Evolutionary conservation across 2,329 filamentous ascomycete species (phyloP).

Genomic region (Paramyrothecium sp.): DNA sequence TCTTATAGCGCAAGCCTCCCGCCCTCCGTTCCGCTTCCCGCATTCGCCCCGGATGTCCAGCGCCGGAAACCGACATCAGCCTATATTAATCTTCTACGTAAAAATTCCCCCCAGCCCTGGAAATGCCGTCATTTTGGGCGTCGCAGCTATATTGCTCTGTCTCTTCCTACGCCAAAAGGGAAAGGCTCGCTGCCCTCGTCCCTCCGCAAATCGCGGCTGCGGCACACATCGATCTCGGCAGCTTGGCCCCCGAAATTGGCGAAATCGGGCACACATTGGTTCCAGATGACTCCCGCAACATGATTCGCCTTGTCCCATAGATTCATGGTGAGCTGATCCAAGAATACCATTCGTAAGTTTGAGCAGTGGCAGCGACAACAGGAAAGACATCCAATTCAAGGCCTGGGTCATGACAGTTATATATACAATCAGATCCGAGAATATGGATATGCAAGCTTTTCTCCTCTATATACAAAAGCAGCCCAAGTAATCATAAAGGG

Average conservation of each 20-base stretch:
- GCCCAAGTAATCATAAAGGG: background rate
- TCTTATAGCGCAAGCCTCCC: background rate
- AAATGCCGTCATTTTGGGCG: too few relatives aligned
- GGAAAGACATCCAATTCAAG: background rate
- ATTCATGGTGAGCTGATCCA: too few relatives aligned
- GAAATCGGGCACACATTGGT: background rate
- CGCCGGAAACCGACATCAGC: background rate
- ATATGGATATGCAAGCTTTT: background rate
- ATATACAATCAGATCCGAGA: background rate
- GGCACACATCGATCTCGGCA: background rate
- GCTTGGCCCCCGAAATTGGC: background rate
- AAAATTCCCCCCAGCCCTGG: too few relatives aligned
- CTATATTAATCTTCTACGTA: background rate
- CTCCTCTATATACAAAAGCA: background rate
- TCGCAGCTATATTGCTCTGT: background rate
- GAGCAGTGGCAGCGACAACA: background rate
- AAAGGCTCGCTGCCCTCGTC: background rate
- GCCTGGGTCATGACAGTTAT: background rate
- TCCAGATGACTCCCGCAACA: too few relatives aligned
- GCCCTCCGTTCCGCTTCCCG: background rate
- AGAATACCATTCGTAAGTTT: too few relatives aligned
- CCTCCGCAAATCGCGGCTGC: background rate
- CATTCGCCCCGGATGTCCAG: background rate
- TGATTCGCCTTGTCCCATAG: too few relatives aligned
- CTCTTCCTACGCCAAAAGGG: background rate